These are phyloP conservation scores for Phaseolus lunatus DNA, from an alignment of 306 rosid species.

Conservation along the genomic window DNA sequence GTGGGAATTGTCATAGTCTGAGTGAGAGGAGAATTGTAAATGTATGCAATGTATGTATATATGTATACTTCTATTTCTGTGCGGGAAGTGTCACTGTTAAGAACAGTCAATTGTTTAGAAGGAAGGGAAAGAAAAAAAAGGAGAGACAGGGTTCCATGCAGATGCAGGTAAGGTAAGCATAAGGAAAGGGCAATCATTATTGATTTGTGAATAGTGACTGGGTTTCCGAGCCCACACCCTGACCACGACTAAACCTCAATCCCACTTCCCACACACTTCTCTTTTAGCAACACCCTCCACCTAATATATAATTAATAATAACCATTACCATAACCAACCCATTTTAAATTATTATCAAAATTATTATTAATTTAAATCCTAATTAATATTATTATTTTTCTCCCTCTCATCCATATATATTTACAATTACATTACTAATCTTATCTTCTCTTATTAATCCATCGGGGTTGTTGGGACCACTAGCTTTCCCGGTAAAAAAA, in stretches of 20 bases:
- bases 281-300: no score
- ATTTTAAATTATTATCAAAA: no score
- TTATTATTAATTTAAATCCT: no score
- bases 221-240: constrained; percentile 63
- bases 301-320: not conserved
- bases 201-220: constrained; percentile 37
- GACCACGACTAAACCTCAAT: constrained; percentile 66
- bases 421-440: no score
- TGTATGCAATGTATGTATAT: not conserved
- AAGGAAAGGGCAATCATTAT: constrained; percentile 58
- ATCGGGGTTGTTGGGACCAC: no score
- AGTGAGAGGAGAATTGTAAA: not conserved
- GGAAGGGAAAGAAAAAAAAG: constrained; percentile 32
- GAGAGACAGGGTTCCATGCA: constrained; percentile 44
- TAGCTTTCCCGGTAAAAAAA: no score
- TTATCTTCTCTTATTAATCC: no score
- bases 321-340: not conserved
- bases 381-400: no score
- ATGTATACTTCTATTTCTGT: constrained; percentile 34
- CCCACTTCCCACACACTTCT: constrained; percentile 50
- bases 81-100: constrained; percentile 53
- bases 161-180: constrained; percentile 51
- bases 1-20: constrained; percentile 45
- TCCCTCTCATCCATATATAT: no score
- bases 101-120: constrained; percentile 53